phyloP scores from a whole-genome alignment of 805 yeast genomes.

The Candida xiaguanensis region DNA sequence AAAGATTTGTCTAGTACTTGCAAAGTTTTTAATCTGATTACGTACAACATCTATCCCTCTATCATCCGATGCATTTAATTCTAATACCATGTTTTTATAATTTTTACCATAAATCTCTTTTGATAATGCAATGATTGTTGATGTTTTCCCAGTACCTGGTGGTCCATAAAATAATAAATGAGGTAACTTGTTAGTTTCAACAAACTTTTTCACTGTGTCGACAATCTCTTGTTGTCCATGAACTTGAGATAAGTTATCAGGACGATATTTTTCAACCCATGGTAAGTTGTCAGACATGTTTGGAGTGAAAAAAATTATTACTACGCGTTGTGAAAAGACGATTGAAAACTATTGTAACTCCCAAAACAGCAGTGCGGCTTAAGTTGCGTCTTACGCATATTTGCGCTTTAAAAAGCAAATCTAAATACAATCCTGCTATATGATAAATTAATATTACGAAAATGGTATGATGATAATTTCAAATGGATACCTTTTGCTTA shows the following conservation, averaged over 20 bases:
- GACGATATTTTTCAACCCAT: constrained; percentile 94
- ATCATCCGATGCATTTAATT: constrained; percentile 94
- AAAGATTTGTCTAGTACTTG: constrained; percentile 92
- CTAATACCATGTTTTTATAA: constrained; percentile 86
- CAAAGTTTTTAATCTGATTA: constrained; percentile 94
- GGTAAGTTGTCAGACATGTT: constrained; percentile 2
- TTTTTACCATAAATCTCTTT: constrained; percentile 77
- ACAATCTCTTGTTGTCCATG: constrained; percentile 89
- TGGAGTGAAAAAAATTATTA: not conserved
- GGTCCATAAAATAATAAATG: constrained; percentile 93
- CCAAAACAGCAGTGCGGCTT: too few relatives aligned
- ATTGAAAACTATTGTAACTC: too few relatives aligned
- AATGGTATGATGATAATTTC: too few relatives aligned
- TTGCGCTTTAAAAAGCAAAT: too few relatives aligned
- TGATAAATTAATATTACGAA: too few relatives aligned
- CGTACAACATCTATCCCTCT: constrained; percentile 98
- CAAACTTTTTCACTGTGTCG: constrained; percentile 79
- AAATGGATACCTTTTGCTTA: too few relatives aligned
- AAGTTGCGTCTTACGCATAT: too few relatives aligned
- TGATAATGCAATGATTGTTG: constrained; percentile 81
- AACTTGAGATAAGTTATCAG: constrained; percentile 76
- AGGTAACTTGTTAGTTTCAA: constrained; percentile 78
- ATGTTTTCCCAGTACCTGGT: constrained; percentile 91
- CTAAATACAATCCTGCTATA: too few relatives aligned
- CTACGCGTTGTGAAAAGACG: constrained; percentile 4